Evolutionary conservation across 2,329 filamentous ascomycete species (phyloP), one percentile per base, ranked within the genome.

Genomic region (Exophiala xenobiotica): DNA sequence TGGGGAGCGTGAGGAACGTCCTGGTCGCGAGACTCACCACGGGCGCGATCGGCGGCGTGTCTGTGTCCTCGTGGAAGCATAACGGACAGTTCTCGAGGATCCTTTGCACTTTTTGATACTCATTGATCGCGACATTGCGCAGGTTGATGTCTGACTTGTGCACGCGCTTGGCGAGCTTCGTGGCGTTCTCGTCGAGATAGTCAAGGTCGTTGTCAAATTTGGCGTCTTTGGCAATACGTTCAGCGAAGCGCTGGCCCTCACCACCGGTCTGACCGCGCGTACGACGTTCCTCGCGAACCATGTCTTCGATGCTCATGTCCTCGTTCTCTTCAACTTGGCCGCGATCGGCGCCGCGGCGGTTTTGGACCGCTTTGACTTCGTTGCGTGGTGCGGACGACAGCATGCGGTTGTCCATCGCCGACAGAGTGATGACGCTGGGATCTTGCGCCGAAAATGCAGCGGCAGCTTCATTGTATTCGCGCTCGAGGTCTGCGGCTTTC

Each of bases 101-200:
- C 56, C 80, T 83, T 66, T 91, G 90, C 76, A 95, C 86, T 68
- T 89, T 91, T 61, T 95, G 90, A 66, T 92, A 95, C 54, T 97
- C 91, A 63, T 78, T 78, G 57, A 99, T 88, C 3, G 95, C 90
- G 46, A 83, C 80, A 67, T 91, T 96, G 67, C 90, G 91, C 53
- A 99, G 80, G 68, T 90, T 90, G 58, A 89, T 78, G 59, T 95
- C 89, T 31, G 87, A 92, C 68, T 91, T 93, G 66, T 95, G 87
- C 11, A 96, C 87, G 20, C 88, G 85, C 64, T 85, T 86, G 22
- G 92, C 91, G 9, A 99, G 82, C 70, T 92, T 95, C 45, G 83
- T 80, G 12, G 93, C 93, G 65, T 99, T 97, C 62, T 97, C 93
- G 67, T 99, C 92, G 78, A 97, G 87, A 71, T 99, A 99, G 47